Conservation (phyloP, 495 filamentous ascomycete genomes). For the Hypoxylon fuscum region DNA sequence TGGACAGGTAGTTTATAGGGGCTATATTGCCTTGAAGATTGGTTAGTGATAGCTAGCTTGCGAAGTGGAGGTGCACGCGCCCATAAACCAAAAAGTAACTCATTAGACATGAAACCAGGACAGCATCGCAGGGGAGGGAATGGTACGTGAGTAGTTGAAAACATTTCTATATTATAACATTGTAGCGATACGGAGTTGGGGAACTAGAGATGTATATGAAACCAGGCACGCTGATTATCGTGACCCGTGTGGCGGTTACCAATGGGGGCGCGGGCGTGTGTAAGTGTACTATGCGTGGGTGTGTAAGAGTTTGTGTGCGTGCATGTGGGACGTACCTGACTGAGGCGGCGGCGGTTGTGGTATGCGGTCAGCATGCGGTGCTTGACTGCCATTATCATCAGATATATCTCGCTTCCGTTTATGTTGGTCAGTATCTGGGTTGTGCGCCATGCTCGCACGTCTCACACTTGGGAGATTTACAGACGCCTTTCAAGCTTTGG, state of each 20-base stretch:
- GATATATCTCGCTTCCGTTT: constrained; percentile 54
- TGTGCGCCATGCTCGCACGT: constrained; percentile 44
- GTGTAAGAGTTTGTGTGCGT: constrained; percentile 27
- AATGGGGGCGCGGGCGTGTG: constrained; percentile 20
- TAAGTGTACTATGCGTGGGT: background rate
- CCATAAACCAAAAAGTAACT: constrained; percentile 1
- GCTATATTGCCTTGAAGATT: constrained; percentile 55
- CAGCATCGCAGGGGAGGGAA: constrained; percentile 30
- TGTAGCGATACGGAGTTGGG: constrained; percentile 3
- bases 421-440: constrained; percentile 46
- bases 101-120: constrained; percentile 18
- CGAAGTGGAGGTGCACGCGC: background rate
- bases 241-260: constrained; percentile 20
- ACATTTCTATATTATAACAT: constrained; percentile 7
- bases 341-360: constrained; percentile 56
- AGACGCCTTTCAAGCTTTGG: constrained; percentile 16
- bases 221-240: constrained; percentile 9
- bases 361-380: constrained; percentile 49
- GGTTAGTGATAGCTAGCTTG: constrained; percentile 27
- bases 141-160: constrained; percentile 9
- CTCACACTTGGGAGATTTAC: constrained; percentile 34
- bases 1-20: constrained; percentile 82
- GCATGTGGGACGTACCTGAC: constrained; percentile 49
- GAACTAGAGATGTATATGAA: constrained; percentile 24
- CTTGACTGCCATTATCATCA: constrained; percentile 50